phyloP scores from a whole-genome alignment of 768 basidiomycete species.

The Termitomyces eurrhizus region DNA sequence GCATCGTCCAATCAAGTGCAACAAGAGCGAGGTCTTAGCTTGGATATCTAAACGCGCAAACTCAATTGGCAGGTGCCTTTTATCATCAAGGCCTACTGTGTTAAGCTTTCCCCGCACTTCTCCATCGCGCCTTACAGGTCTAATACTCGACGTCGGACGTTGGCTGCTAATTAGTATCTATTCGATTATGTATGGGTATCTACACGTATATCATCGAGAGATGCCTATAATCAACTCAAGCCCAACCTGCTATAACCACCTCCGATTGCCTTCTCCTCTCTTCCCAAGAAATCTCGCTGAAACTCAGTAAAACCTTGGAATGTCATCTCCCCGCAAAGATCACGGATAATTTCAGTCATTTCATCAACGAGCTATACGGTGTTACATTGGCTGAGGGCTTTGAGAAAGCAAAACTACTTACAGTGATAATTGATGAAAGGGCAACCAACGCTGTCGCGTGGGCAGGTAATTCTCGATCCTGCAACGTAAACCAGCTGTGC shows the following conservation, averaged over 20 bases:
- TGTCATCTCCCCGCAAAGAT: constrained; percentile 37
- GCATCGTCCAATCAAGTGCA: too few relatives aligned
- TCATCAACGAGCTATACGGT: constrained; percentile 35
- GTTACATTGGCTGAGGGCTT: background rate
- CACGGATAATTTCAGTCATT: constrained; percentile 32
- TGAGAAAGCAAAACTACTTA: constrained; percentile 16
- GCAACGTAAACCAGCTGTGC: background rate
- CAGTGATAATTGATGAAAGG: constrained; percentile 35
- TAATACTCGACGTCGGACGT: background rate
- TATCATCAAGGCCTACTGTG: background rate
- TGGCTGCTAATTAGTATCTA: background rate
- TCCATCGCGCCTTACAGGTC: background rate
- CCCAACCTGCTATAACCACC: constrained; percentile 17
- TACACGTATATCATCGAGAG: background rate
- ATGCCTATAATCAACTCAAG: background rate
- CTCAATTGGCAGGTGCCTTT: background rate
- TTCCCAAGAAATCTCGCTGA: constrained; percentile 32
- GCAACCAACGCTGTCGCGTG: constrained; percentile 42
- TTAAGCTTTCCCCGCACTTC: constrained; percentile 4
- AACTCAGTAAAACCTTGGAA: constrained; percentile 36
- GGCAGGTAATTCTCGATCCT: constrained; percentile 40
- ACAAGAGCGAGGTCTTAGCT: too few relatives aligned
- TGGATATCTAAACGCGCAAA: background rate
- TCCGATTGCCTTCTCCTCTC: constrained; percentile 33
- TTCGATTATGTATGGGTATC: background rate